Evolutionary conservation across 805 yeast genomes (phyloP), one percentile per base, ranked within the genome.

Genomic region (Osmozyma mogii): DNA sequence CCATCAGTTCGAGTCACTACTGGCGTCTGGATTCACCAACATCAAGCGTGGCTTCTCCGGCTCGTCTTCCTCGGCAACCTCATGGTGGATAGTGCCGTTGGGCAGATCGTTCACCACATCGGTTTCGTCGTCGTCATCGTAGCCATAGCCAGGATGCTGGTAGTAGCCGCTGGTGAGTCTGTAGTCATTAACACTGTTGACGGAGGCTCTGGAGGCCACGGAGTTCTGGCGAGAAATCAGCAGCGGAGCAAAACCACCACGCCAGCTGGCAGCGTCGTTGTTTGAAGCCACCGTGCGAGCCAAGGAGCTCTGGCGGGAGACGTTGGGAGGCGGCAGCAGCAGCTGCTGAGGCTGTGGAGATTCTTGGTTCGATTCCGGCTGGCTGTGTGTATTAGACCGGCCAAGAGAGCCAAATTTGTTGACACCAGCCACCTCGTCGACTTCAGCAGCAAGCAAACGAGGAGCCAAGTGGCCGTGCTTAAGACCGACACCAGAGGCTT

Each of bases 361-460:
- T n/a, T n/a, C n/a, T n/a, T n/a, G n/a, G n/a, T n/a, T n/a, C n/a
- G n/a, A n/a, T n/a, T n/a, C n/a, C n/a, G n/a, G n/a, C n/a, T n/a
- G n/a, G n/a, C 28, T 29, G 22, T 27, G 23, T n/a, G 37, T 34
- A 19, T 28, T 27, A n/a, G 32, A 28, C 15, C 34, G 37, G 10
- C 37, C 37, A 30, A 36, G 20, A 12, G 30, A 23, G 23, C 46
- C 45, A 24, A 41, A 41, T 13, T 27, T 34, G 20, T 36, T 36
- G 21, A 37, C 31, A 16, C 5, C 15, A 9, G 34, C 47, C 4
- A 15, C 26, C 15, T 79, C 84, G 38, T 78, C 88, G 21, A 81
- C 77, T 49, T 81, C 92, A 15, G 80, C 71, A 2, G 88, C 89
- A 36, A 82, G 59, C 54, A 81, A 62, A 26, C 84, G 65, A 15